Base-by-base conservation (phyloP, 148 eudicot genomes). In the Vaccinium corymbosum region DNA sequence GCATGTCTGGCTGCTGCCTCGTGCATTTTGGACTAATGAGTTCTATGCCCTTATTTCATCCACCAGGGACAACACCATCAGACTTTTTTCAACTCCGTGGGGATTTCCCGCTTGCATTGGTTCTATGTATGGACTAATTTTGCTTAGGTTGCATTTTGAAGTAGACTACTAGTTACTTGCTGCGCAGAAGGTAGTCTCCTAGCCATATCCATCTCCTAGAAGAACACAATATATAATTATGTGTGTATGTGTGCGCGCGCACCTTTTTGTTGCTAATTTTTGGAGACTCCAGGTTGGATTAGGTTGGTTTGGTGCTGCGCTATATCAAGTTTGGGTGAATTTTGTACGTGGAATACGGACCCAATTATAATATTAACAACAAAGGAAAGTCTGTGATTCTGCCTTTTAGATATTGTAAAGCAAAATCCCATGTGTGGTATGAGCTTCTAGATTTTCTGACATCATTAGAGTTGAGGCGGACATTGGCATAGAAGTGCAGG, bases 1-100 rank as follows among this genome's bases (percentile, higher is more conserved):
- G 42, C 19, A 25, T 52, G 46, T 78, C 46, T 78, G n/a, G 62
- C 22, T 78, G 59, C 80, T 5, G 16, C n/a, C 20, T 27, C 0
- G 6, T 78, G 61, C 19, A 12, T 27, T 78, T 78, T 7, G 56
- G 79, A 76, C 79, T 38, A 76, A 29, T 27, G 20, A 42, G 32
- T 77, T 77, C n/a, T 51, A 52, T 78, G 22, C 42, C 61, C 46
- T 78, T n/a, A 76, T 51, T 20, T 76, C 55, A 49, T 76, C 79
- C 3, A 76, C 32, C 50, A n/a, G 8, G 56, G 16, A 16, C 27
- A 25, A 20, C 16, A 76, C 56, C 56, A 11, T n/a, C 48, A 0
- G 9, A 3, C 29, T 42, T 73, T 16, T 1, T 12, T 9, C 29
- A 12, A 25, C 10, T 49, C 57, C 27, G 7, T 76, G 9, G 32